Evolutionary conservation across 2,329 filamentous ascomycete genomes (phyloP).

Genomic region (Pyrenochaeta sp.): DNA sequence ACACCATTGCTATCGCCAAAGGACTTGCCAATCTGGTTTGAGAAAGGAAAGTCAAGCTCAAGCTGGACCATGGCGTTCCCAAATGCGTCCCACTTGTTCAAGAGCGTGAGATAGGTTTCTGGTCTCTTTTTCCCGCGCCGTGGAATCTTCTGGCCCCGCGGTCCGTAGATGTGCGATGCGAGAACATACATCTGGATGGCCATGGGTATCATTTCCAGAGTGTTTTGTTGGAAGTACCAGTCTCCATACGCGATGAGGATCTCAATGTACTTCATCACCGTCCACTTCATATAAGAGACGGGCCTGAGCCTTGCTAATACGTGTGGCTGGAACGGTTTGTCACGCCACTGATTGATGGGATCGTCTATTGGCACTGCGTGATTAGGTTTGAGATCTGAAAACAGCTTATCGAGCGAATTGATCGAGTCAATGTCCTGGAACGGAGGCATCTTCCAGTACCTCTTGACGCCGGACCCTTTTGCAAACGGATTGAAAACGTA

Average conservation of each 20-base stretch:
- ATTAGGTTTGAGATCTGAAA: too few relatives aligned
- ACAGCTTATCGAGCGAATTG: too few relatives aligned
- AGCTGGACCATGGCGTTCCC: conserved; percentile 26
- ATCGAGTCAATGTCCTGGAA: too few relatives aligned
- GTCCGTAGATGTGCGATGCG: conserved; percentile 36
- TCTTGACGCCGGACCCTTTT: not conserved
- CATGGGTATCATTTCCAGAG: conserved; percentile 31
- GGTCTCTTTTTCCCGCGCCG: not conserved
- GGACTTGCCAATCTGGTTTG: not conserved
- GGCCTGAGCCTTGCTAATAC: conserved; percentile 29
- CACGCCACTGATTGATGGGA: conserved; percentile 19
- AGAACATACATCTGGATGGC: conserved; percentile 39
- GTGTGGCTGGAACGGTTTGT: conserved; percentile 30
- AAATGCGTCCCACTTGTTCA: conserved; percentile 23
- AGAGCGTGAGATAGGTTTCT: conserved; percentile 20
- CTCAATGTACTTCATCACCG: conserved; percentile 44
- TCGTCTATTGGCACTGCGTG: not conserved
- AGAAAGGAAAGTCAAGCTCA: conserved; percentile 27
- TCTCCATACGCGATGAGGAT: conserved; percentile 42
- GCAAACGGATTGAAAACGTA: not conserved
- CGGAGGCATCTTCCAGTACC: not conserved
- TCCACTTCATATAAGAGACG: conserved; percentile 41
- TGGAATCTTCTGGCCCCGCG: not conserved
- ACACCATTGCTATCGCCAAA: conserved; percentile 10
- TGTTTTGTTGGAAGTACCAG: conserved; percentile 32